A percentile compares a stretch with the other conserved stretches of the same genome.
phyloP scores from a whole-genome alignment of 805 yeast genomes.

The Citeromyces nyonsensis region DNA sequence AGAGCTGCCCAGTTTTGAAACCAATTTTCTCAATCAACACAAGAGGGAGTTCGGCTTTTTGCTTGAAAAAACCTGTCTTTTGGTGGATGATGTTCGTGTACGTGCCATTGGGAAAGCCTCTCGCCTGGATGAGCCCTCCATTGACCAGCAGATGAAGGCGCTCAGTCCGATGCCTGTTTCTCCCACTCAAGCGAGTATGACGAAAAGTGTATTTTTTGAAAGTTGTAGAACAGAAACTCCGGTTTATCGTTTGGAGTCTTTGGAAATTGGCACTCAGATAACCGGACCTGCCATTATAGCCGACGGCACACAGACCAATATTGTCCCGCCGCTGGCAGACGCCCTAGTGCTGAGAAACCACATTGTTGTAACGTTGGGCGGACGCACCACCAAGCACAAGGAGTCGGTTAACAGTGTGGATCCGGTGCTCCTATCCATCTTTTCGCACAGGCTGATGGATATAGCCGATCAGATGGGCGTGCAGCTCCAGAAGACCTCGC shows the following conservation, averaged over 20 bases:
- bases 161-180: conserved; percentile 9
- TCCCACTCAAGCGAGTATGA: conserved; percentile 10
- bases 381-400: conserved; percentile 5
- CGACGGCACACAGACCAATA: conserved; percentile 71
- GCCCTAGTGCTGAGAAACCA: conserved; percentile 50
- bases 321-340: conserved; percentile 44
- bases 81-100: conserved; percentile 28
- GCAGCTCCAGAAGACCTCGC: conserved; percentile 65
- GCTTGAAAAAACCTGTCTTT: conserved; percentile 9
- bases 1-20: conserved; percentile 8
- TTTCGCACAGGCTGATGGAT: conserved; percentile 78
- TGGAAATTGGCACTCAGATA: conserved; percentile 34
- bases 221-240: conserved; percentile 31
- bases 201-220: conserved; percentile 42
- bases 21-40: conserved; percentile 11
- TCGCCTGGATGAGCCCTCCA: conserved; percentile 16
- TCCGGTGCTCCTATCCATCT: conserved; percentile 61
- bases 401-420: conserved; percentile 21
- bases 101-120: conserved; percentile 56
- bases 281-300: conserved; percentile 66
- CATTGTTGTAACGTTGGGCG: conserved; percentile 25
- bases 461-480: conserved; percentile 87
- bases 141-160: conserved; percentile 4
- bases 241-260: conserved; percentile 36
- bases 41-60: conserved; percentile 17